Base-by-base conservation (phyloP, 2,329 filamentous ascomycete genomes). In the Trichoderma sp. region DNA sequence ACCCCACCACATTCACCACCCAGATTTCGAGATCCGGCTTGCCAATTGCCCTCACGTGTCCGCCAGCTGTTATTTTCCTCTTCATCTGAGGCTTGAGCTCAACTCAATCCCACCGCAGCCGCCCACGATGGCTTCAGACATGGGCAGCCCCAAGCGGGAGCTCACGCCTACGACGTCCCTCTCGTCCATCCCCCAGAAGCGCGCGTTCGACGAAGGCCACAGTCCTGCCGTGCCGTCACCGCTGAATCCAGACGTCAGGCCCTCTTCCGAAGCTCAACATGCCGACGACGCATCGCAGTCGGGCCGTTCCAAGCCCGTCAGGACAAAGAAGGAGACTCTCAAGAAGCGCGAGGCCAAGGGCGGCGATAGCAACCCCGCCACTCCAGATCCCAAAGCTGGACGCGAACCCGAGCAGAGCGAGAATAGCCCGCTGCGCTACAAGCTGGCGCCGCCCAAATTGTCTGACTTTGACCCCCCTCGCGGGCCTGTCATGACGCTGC, bases 151-250 rank as follows among this genome's bases (percentile, higher is more conserved):
- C 32, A 83, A 84, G 70, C 76, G 81, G 72, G 84, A 86, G 76
- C 75, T 81, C 21, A 84, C 82, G 7, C 82, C 83, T 32, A 79
- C 79, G 26, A 76, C 80, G 18, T 77, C 82, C 6, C 76, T 82
- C 80, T 82, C 85, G 65, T 85, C 85, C 11, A 82, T 91, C 28
- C 89, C 90, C 4, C 87, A 91, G 78, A 92, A 92, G 77, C 89
- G 91, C 72, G 83, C 85, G 26, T 84, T 92, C 34, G 91, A 92
- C 73, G 91, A 93, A 76, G 89, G 89, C 78, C 90, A 94, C 80
- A 87, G 87, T 73, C 92, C 92, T 5, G 86, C 90, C 14, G 86
- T 94, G 2, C 89, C 92, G 3, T 95, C 92, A 12, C 92, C 92
- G 32, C 87, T 95, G 73, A 94, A 94, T 76, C 90, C 90, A 61